These are phyloP conservation scores for Blastomyces parvus DNA, from an alignment of 2,329 filamentous ascomycete genomes.

Conservation along the genomic window DNA sequence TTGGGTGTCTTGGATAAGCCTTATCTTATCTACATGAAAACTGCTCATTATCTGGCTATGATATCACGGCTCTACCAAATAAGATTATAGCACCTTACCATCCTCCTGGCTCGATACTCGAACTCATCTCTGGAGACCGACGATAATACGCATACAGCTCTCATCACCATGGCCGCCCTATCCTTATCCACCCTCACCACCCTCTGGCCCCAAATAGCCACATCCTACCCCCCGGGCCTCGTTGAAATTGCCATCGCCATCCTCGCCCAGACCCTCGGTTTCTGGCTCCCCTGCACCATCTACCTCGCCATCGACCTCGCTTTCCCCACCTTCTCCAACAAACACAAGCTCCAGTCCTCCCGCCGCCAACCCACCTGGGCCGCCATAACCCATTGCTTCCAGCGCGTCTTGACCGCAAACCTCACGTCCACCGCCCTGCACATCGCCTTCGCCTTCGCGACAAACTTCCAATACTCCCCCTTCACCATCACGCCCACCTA, in stretches of 20 bases:
- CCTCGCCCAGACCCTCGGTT: slow-evolving; percentile 33
- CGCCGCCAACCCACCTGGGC: slow-evolving; percentile 14
- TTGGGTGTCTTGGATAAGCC: background rate
- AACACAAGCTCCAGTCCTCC: slow-evolving; percentile 17
- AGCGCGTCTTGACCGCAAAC: slow-evolving; percentile 39
- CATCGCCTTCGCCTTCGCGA: slow-evolving; percentile 15
- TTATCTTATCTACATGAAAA: background rate
- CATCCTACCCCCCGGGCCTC: slow-evolving; percentile 12
- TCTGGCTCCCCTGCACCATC: slow-evolving; percentile 15
- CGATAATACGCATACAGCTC: background rate
- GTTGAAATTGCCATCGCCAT: slow-evolving; percentile 31
- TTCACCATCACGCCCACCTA: slow-evolving; percentile 34
- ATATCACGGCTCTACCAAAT: background rate
- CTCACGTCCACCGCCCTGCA: slow-evolving; percentile 31
- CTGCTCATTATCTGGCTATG: background rate
- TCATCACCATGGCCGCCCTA: background rate
- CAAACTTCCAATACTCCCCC: slow-evolving; percentile 20
- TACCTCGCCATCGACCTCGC: slow-evolving; percentile 15
- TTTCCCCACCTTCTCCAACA: slow-evolving; percentile 15
- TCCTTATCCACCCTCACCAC: background rate
- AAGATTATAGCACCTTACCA: background rate
- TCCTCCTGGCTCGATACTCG: background rate
- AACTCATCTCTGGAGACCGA: too few species aligned
- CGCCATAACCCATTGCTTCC: slow-evolving; percentile 15
- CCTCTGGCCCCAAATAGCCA: slow-evolving; percentile 9